Percentiles rank a stretch among this genome's conserved stretches.
Conservation (phyloP, 768 basidiomycete genomes). For the Gelatoporia subvermispora region DNA sequence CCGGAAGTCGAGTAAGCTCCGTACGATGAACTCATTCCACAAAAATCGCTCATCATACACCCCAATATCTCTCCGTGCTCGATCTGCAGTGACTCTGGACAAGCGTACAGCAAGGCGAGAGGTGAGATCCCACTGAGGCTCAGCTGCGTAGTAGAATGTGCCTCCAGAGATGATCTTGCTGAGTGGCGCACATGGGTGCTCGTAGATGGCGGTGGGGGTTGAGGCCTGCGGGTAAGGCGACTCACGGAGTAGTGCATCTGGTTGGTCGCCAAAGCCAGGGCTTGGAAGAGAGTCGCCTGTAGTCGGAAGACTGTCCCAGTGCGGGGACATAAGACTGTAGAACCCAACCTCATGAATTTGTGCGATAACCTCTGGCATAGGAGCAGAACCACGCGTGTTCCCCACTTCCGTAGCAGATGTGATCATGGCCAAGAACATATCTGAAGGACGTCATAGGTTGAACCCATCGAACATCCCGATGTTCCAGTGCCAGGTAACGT, state of each 20-base stretch:
- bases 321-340: slow-evolving; percentile 76
- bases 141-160: slow-evolving; percentile 87
- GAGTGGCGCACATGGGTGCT: slow-evolving; percentile 88
- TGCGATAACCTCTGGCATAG: slow-evolving; percentile 61
- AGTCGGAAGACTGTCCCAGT: slow-evolving; percentile 74
- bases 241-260: slow-evolving; percentile 44
- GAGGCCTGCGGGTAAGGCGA: slow-evolving; percentile 33
- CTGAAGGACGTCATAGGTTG: slow-evolving; percentile 21
- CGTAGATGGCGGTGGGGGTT: slow-evolving; percentile 51
- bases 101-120: slow-evolving; percentile 73
- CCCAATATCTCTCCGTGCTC: slow-evolving; percentile 26
- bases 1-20: slow-evolving; percentile 84
- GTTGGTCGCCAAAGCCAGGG: slow-evolving; percentile 48
- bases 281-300: slow-evolving; percentile 48
- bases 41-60: slow-evolving; percentile 82
- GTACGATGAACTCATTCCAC: slow-evolving; percentile 92
- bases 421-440: slow-evolving; percentile 82
- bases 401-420: slow-evolving; percentile 74
- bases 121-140: slow-evolving; percentile 85
- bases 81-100: slow-evolving; percentile 36
- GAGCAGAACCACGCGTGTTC: slow-evolving; percentile 56
- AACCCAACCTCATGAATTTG: slow-evolving; percentile 88
- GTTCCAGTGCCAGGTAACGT: slow-evolving; percentile 16
- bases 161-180: slow-evolving; percentile 89
- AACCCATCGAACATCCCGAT: neutral